phyloP scores from a whole-genome alignment of 441 rosid species.

The Metrosideros polymorpha region DNA sequence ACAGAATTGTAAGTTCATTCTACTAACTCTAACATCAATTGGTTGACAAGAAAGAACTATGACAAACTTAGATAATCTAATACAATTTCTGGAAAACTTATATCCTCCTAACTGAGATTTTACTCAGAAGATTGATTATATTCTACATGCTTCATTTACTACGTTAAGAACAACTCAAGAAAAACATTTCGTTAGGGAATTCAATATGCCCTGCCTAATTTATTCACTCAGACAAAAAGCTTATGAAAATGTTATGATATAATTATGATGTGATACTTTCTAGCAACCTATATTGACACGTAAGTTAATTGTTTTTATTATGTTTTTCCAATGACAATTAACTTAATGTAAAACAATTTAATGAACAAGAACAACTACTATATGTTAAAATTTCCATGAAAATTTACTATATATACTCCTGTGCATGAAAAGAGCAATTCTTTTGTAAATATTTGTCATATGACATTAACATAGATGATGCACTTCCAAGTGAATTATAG shows the following conservation, averaged over 20 bases:
- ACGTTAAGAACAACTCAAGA: not conserved
- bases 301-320: not conserved
- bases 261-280: not conserved
- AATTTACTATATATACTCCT: not conserved
- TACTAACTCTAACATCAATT: not conserved
- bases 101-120: not conserved
- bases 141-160: not conserved
- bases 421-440: not conserved
- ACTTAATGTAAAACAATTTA: not conserved
- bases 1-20: not conserved
- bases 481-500: not conserved
- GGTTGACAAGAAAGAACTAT: not conserved
- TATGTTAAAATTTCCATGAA: not conserved
- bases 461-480: not conserved
- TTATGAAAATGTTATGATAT: not conserved
- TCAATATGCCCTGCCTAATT: not conserved
- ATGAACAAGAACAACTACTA: not conserved
- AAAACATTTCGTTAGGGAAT: not conserved
- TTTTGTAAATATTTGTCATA: not conserved
- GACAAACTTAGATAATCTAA: not conserved
- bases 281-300: not conserved
- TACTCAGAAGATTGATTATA: too few relatives aligned
- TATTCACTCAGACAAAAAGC: not conserved
- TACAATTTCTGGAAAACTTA: not conserved
- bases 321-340: not conserved